These are phyloP conservation scores for Paramecium primaurelia DNA, from an alignment of 73 alveolate genomes.

Conservation along the genomic window DNA sequence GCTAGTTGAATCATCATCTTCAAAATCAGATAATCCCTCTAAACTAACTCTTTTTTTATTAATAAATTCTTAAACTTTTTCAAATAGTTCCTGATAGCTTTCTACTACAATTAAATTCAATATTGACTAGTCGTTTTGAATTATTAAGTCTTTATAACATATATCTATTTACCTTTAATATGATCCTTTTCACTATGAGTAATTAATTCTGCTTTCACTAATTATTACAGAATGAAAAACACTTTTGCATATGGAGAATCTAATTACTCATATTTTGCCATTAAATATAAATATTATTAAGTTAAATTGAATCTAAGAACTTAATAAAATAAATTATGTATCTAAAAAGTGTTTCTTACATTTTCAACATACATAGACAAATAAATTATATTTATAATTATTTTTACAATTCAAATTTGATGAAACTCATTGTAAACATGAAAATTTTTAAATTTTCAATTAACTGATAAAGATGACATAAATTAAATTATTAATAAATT, in stretches of 20 bases:
- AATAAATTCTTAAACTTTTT: background rate
- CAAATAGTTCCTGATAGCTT: background rate
- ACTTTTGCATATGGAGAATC: conserved; percentile 12
- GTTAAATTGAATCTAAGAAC: background rate
- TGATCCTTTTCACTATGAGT: background rate
- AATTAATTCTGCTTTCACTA: background rate
- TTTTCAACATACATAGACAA: background rate
- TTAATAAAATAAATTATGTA: background rate
- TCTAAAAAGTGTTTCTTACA: background rate
- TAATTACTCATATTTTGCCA: background rate
- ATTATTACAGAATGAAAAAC: background rate
- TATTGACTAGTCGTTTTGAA: conserved; percentile 28
- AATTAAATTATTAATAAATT: background rate
- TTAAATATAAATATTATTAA: background rate
- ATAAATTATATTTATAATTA: background rate
- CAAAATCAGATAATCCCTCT: background rate
- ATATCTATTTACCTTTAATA: background rate
- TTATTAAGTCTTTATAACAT: background rate
- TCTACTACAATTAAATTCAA: background rate
- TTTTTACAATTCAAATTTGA: background rate
- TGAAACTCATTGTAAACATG: background rate
- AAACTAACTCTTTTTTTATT: background rate
- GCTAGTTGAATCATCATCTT: background rate
- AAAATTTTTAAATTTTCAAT: background rate
- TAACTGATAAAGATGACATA: background rate